Percentiles rank a stretch among this genome's conserved stretches.
phyloP scores from a whole-genome alignment of 2,329 filamentous ascomycete species.

The Laburnicola sp. region DNA sequence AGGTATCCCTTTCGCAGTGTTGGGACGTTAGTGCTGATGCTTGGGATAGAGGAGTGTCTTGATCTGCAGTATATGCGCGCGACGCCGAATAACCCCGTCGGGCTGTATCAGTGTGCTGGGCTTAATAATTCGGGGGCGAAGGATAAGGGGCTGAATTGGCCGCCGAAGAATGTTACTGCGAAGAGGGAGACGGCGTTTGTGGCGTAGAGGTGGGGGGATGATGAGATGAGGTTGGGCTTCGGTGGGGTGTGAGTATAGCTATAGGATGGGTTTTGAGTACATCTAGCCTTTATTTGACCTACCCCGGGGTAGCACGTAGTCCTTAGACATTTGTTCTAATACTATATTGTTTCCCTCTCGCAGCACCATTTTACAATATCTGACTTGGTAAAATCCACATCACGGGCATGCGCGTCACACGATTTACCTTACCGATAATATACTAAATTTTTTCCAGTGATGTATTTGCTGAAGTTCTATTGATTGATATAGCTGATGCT shows the following conservation, averaged over 20 bases:
- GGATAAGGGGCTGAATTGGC: constrained; percentile 43
- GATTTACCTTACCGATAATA: too few species aligned
- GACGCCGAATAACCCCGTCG: constrained; percentile 37
- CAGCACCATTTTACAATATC: too few species aligned
- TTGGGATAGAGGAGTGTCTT: constrained; percentile 29
- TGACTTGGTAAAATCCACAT: too few species aligned
- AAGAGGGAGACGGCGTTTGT: not conserved
- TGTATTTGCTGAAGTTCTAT: too few species aligned
- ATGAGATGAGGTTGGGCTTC: not conserved
- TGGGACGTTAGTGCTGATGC: constrained; percentile 1
- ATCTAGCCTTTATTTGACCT: too few species aligned
- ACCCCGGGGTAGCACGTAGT: too few species aligned
- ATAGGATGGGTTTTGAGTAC: too few species aligned
- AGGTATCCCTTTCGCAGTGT: not conserved
- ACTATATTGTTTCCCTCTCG: too few species aligned
- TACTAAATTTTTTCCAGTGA: too few species aligned
- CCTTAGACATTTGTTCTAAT: too few species aligned
- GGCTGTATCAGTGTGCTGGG: constrained; percentile 37
- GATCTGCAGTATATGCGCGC: constrained; percentile 39
- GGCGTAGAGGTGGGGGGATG: not conserved
- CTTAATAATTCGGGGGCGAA: constrained; percentile 34
- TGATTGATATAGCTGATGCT: too few species aligned
- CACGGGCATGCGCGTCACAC: too few species aligned
- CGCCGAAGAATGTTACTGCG: constrained; percentile 25
- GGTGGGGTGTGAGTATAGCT: not conserved